Evolutionary conservation across 129 eudicot species (phyloP).

Genomic region (Helichrysum umbraculigerum): DNA sequence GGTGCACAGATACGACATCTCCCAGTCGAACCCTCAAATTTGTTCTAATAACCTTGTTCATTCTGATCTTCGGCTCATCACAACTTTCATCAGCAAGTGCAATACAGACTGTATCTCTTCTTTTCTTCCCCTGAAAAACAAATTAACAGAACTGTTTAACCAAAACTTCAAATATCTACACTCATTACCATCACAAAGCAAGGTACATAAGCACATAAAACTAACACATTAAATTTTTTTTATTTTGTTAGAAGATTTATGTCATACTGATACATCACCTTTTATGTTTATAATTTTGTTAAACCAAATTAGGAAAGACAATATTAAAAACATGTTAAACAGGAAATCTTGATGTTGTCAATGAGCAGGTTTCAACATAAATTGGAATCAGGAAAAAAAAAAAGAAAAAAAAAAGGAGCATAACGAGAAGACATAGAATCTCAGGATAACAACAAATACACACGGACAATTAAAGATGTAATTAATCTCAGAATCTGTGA

Average conservation of each 20-base stretch:
- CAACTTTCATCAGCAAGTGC: conserved; percentile 76
- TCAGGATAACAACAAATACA: background rate
- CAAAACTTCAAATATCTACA: background rate
- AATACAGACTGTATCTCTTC: conserved; percentile 68
- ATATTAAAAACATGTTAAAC: too few relatives aligned
- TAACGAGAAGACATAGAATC: background rate
- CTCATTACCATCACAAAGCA: conserved; percentile 7
- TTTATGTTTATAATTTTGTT: background rate
- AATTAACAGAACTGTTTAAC: background rate
- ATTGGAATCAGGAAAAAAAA: too few relatives aligned
- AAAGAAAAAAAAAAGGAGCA: too few relatives aligned
- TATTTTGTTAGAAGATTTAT: background rate
- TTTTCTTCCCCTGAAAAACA: conserved; percentile 63
- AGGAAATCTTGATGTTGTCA: too few relatives aligned
- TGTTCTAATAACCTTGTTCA: conserved; percentile 71
- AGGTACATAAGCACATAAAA: conserved; percentile 2
- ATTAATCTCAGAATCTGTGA: background rate
- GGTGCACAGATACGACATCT: conserved; percentile 84
- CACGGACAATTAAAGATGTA: conserved; percentile 7
- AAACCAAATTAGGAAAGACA: too few relatives aligned
- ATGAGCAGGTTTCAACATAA: too few relatives aligned
- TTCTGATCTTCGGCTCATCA: conserved; percentile 72
- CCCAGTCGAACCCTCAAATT: conserved; percentile 77
- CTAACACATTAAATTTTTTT: background rate
- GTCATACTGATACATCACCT: background rate